A percentile compares a stretch with the other conserved stretches of the same genome.
Conservation (phyloP, 73 alveolate species). For the Symbiodinium pilosum region DNA sequence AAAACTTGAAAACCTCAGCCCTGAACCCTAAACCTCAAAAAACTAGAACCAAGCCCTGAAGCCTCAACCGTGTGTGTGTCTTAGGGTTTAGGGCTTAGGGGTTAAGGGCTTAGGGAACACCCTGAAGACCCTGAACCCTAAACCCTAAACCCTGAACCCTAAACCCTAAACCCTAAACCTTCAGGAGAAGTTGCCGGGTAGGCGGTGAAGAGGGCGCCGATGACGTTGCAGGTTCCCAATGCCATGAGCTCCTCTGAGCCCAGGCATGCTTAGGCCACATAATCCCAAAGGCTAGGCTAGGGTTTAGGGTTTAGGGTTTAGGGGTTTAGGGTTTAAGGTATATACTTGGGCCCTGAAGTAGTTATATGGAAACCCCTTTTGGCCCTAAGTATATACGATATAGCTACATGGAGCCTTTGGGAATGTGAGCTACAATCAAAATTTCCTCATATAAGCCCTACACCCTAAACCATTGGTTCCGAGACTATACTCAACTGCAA, state of each 20-base stretch:
- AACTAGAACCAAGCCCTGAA: not conserved
- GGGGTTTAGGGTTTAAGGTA: not conserved
- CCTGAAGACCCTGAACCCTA: no score
- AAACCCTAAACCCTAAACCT: no score
- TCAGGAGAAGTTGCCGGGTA: conserved; percentile 8
- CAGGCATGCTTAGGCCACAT: not conserved
- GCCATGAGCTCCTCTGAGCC: conserved; percentile 35
- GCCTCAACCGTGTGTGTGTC: not conserved
- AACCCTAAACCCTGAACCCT: no score
- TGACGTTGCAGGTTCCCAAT: conserved; percentile 22
- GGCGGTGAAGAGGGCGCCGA: conserved; percentile 55
- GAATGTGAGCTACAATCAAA: no score
- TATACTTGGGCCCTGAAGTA: not conserved
- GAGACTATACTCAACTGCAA: no score
- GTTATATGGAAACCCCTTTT: not conserved
- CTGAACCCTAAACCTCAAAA: not conserved
- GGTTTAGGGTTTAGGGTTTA: not conserved
- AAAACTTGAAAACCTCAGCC: not conserved
- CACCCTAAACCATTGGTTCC: no score
- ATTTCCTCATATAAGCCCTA: no score
- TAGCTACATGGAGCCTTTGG: no score
- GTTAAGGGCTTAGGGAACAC: no score
- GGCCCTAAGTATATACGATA: no score
- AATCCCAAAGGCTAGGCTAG: no score
- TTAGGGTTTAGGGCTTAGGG: not conserved